Base-by-base conservation (phyloP, 2,329 filamentous ascomycete genomes). In the Penicillium verrucosum region DNA sequence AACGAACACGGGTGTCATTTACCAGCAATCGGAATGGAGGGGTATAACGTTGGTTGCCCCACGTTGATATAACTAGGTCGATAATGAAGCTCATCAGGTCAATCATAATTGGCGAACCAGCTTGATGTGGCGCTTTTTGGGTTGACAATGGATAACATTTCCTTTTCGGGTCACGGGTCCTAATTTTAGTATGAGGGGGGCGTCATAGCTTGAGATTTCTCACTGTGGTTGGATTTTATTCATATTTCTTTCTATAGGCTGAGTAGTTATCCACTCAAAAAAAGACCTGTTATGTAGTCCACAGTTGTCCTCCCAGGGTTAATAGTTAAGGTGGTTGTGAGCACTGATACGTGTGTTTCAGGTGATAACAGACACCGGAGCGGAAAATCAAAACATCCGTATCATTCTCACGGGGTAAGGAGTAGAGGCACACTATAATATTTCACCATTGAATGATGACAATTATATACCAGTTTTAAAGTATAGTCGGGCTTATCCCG, bases 81-180 rank as follows among this genome's bases (percentile, higher is more conserved):
- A 32, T 21, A 25, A 34, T 44, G 14, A 41, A 25, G 18, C 29
- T 25, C 10, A 23, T 29, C 7, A 34, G 38, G 10, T 44, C 18
- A 46, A 56, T 52, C 27, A 56, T 42, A 16, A 32, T 41, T 27
- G 41, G 21, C 21, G 11, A 32, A 29, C 16, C 16, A 27, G 47
- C 34, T 45, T 10, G 12, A 45, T 23, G 8, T 25, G 27, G 21
- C 27, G 27, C 32, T 41, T n/a, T 36, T 34, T 38, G 14, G 21
- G 34, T 40, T 34, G 40, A 29, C 27, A 18, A 25, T 27, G 54
- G 54, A 52, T 21, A 45, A 40, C 27, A 45, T 46, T 56, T 52
- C 54, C 54, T 18, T 23, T 56, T 56, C 30, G 7, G 47, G 54
- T 9, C 18, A 40, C 27, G 21, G 18, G 6, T 32, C 6, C 34